Base-by-base conservation (phyloP, 805 yeast genomes). In the Cyberlindnera veronae region DNA sequence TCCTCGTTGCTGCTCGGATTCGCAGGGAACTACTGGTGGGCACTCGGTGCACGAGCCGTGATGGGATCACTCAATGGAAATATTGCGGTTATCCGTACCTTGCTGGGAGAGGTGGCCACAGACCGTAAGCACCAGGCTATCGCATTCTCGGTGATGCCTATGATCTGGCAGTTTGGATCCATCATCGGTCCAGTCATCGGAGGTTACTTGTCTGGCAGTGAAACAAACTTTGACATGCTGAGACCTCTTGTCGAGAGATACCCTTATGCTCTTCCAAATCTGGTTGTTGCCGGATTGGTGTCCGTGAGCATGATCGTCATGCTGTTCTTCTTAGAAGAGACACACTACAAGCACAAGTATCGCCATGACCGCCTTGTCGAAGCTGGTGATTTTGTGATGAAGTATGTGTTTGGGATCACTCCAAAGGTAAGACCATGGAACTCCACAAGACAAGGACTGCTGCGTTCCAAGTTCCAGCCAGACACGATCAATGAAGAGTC, bases 21-120 rank as follows among this genome's bases (percentile, higher is more conserved):
- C 46, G 61, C 81, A 12, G 62, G 58, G 15, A 74, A 69, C 53
- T 76, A 68, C 51, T 70, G 67, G 50, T 64, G 67, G 60, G 84
- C 84, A 0, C 48, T 80, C 3, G 51, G 63, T 12, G 76, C 84
- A 9, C 64, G 85, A 51, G 63, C 72, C 16, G 46, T 71, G 31
- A 71, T 75, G 62, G 87, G 87, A 0, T 59, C 72, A 3, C 58
- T 79, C 30, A 80, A 79, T 53, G 87, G 85, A 6, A 80, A 80
- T 53, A 74, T 78, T 8, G 79, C 81, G 1, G 84, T 80, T n/a
- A 53, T 80, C 23, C 62, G 86, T 55, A 80, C 86, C 0, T 60
- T 70, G 35, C 65, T 80, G 32, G 86, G 84, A 3, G 87, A 80
- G 53, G 58, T 77, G 13, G 81, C 82, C 4, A 61, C 61, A 2